A percentile compares a stretch with the other conserved stretches of the same genome.
phyloP scores from a whole-genome alignment of 805 yeast species.

The Saturnispora gosingensis region DNA sequence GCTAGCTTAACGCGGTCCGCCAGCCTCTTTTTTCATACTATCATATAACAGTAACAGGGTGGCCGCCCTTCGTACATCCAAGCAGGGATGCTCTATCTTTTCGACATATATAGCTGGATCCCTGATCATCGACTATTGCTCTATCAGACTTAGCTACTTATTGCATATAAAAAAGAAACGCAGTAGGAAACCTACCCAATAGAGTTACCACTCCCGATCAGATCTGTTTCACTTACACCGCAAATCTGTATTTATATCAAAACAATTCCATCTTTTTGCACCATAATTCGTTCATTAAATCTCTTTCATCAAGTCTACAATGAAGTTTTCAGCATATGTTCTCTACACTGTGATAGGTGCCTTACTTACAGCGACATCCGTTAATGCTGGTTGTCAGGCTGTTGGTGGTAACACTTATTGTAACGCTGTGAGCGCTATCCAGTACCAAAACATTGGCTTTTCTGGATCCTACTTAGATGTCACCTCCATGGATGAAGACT shows the following conservation, averaged over 20 bases:
- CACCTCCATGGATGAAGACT: slow-evolving; percentile 50
- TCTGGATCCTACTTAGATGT: slow-evolving; percentile 72
- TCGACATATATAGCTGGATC: not conserved
- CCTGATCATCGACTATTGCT: not conserved
- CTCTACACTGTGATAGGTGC: slow-evolving; percentile 10
- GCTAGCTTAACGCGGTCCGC: not conserved
- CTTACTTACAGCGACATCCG: slow-evolving; percentile 16
- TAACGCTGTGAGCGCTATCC: slow-evolving; percentile 47
- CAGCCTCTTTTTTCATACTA: not conserved
- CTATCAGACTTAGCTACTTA: not conserved
- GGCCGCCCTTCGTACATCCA: not conserved
- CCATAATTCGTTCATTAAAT: not conserved
- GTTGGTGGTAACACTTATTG: slow-evolving; percentile 81
- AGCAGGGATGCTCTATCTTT: not conserved
- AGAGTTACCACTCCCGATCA: not conserved
- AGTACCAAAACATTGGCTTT: slow-evolving; percentile 62
- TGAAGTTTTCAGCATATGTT: slow-evolving; percentile 12
- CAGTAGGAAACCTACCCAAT: not conserved
- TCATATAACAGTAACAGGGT: not conserved
- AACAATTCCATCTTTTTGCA: not conserved
- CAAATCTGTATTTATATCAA: not conserved
- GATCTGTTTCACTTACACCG: not conserved
- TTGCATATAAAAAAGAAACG: not conserved
- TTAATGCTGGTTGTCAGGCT: slow-evolving; percentile 23
- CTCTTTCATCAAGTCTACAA: not conserved